phyloP scores from a whole-genome alignment of 257 asterid species.

The Scutellaria minor region DNA sequence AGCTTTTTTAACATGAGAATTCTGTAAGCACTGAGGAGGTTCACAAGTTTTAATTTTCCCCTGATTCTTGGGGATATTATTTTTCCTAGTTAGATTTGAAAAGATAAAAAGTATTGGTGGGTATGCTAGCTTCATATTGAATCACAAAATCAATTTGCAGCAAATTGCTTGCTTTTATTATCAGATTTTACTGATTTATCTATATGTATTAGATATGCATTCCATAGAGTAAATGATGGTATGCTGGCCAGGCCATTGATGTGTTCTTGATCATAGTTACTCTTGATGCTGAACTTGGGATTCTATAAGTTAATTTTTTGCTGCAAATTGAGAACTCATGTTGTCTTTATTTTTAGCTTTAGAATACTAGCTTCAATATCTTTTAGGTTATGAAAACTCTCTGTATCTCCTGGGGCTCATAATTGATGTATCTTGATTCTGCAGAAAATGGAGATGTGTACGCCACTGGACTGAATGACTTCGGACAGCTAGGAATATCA shows the following conservation, averaged over 20 bases:
- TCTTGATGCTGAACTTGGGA: background rate
- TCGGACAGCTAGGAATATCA: conserved; percentile 87
- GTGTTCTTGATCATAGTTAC: conserved; percentile 10
- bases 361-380: conserved; percentile 1
- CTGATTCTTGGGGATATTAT: background rate
- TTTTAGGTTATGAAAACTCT: conserved; percentile 23
- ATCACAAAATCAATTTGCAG: background rate
- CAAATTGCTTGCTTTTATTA: background rate
- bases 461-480: conserved; percentile 95
- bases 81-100: background rate
- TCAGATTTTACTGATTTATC: conserved; percentile 16
- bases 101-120: background rate
- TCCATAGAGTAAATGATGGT: background rate
- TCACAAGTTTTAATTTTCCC: background rate
- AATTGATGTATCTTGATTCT: conserved; percentile 38
- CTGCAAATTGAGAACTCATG: background rate
- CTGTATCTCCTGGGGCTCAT: conserved; percentile 40
- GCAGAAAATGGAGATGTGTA: conserved; percentile 88
- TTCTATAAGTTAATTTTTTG: background rate
- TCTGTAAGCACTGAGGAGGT: background rate
- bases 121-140: conserved; percentile 1
- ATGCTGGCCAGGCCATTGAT: background rate
- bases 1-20: background rate
- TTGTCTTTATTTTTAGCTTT: conserved; percentile 12
- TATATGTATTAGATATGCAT: background rate